phyloP scores from a whole-genome alignment of 2,329 filamentous ascomycete genomes.

The Fusarium begoniae region DNA sequence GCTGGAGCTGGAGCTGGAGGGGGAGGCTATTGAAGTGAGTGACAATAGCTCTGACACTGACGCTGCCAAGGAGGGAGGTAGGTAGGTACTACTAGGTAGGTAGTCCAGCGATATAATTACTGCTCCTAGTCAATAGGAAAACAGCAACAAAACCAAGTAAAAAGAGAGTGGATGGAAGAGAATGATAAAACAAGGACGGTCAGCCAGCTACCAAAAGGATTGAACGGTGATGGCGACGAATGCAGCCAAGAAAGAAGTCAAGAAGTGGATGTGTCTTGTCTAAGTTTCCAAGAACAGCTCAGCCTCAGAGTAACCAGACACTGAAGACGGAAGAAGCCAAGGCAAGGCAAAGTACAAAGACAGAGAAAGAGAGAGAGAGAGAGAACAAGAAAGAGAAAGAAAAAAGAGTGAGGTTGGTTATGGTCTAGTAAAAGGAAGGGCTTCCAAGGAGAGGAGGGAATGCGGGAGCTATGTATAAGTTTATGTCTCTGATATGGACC shows the following conservation, averaged over 20 bases:
- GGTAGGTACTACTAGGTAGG: not conserved
- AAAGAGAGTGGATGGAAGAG: slow-evolving; percentile 7
- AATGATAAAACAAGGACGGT: slow-evolving; percentile 22
- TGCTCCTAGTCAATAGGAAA: slow-evolving; percentile 24
- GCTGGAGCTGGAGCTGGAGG: not conserved
- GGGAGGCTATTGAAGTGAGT: slow-evolving; percentile 19
- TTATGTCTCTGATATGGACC: slow-evolving; percentile 30
- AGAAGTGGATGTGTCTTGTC: slow-evolving; percentile 11
- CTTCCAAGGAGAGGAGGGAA: slow-evolving; percentile 37
- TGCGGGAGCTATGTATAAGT: slow-evolving; percentile 41
- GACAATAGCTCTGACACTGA: slow-evolving; percentile 20
- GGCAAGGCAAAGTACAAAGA: not conserved
- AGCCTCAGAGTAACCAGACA: slow-evolving; percentile 34
- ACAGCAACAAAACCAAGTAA: not conserved
- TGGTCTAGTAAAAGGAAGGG: slow-evolving; percentile 9
- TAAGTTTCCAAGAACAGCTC: not conserved
- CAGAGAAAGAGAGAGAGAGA: not conserved
- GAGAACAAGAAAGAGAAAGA: not conserved
- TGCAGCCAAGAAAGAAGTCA: slow-evolving; percentile 20
- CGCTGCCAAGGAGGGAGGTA: slow-evolving; percentile 28
- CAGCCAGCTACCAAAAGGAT: slow-evolving; percentile 47
- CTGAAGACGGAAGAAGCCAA: slow-evolving; percentile 28
- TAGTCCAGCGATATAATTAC: slow-evolving; percentile 21
- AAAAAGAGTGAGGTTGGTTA: slow-evolving; percentile 20
- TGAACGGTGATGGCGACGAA: slow-evolving; percentile 41